Evolutionary conservation across 2,329 filamentous ascomycete species (phyloP).

Genomic region (Periconia digitata): DNA sequence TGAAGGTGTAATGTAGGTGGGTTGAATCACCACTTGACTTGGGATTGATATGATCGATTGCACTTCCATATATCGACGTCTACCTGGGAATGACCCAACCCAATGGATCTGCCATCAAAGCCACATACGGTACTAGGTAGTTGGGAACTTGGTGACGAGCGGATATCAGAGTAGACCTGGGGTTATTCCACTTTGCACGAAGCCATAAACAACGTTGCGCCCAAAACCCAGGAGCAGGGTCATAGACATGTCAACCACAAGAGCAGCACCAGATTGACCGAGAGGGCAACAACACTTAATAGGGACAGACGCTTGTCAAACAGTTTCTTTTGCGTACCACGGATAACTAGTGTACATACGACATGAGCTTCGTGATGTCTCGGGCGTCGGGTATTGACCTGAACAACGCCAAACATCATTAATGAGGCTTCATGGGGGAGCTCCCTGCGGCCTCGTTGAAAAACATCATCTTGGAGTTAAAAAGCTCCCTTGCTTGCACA

Average conservation of each 20-base stretch:
- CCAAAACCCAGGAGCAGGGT: neutral
- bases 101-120: neutral
- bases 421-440: conserved; percentile 23
- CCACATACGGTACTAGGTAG: too few relatives aligned
- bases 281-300: neutral
- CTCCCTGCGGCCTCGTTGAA: conserved; percentile 27
- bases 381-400: conserved; percentile 20
- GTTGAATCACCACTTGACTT: too few relatives aligned
- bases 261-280: neutral
- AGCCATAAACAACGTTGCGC: conserved; percentile 28
- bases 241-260: neutral
- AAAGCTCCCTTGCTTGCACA: conserved; percentile 27
- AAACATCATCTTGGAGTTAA: conserved; percentile 22
- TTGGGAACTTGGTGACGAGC: too few relatives aligned
- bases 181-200: conserved; percentile 21
- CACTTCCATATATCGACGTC: too few relatives aligned
- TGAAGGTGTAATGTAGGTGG: too few relatives aligned
- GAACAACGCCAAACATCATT: conserved; percentile 40
- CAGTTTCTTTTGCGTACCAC: conserved; percentile 36
- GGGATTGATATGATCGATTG: too few relatives aligned
- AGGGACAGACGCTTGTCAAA: conserved; percentile 5
- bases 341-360: conserved; percentile 42
- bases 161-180: conserved; percentile 9
- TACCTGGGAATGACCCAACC: neutral
- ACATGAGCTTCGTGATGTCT: conserved; percentile 41